phyloP scores from a whole-genome alignment of 2,329 filamentous ascomycete genomes.

The Helotiales sp. region DNA sequence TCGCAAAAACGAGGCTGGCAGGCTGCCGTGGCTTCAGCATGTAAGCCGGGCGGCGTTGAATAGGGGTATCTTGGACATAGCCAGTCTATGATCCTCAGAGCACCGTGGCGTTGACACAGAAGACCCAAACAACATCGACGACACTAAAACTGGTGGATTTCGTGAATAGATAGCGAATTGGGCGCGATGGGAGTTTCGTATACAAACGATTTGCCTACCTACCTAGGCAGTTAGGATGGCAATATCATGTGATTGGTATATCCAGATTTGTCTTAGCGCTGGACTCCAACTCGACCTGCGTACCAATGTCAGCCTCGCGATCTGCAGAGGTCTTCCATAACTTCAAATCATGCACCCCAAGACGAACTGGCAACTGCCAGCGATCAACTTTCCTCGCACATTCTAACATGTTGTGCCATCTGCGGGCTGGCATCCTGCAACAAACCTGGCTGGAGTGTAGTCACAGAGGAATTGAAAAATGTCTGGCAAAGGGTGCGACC shows the following conservation, averaged over 20 bases:
- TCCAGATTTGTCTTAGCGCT: background rate
- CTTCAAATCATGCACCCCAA: background rate
- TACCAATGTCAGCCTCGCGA: background rate
- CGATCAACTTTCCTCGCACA: background rate
- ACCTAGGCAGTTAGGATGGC: background rate
- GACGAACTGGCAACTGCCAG: background rate
- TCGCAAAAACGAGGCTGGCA: no score
- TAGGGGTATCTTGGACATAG: no score
- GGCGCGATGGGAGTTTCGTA: no score
- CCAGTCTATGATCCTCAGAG: no score
- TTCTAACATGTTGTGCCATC: background rate
- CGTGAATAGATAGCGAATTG: no score
- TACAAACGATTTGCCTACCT: no score
- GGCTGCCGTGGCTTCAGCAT: no score
- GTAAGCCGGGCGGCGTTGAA: no score
- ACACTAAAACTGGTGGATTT: no score
- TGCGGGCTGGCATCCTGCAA: background rate
- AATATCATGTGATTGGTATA: background rate
- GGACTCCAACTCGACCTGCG: background rate
- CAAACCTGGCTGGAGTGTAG: background rate
- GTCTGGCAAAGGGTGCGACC: background rate
- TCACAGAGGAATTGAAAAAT: background rate
- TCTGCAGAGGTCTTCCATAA: background rate
- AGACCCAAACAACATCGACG: no score
- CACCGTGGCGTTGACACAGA: no score